Evolutionary conservation across 306 rosid genomes (phyloP).

Genomic region (Medicago truncatula): MtrunA17r5.0-ANR NC_053047.1:24847001-24847500

Average conservation of each 20-base stretch:
- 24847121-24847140: neutral
- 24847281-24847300: slow-evolving; percentile 66
- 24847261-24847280: slow-evolving; percentile 86
- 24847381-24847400: slow-evolving; percentile 73
- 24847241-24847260: slow-evolving; percentile 54
- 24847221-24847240: slow-evolving; percentile 51
- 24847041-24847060: neutral
- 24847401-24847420: slow-evolving; percentile 82
- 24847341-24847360: slow-evolving; percentile 62
- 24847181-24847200: slow-evolving; percentile 35
- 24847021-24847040: neutral
- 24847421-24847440: slow-evolving; percentile 74
- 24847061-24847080: neutral
- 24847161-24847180: slow-evolving; percentile 31
- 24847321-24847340: slow-evolving; percentile 62
- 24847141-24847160: slow-evolving; percentile 1
- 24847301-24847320: slow-evolving; percentile 47
- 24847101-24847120: neutral
- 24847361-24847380: slow-evolving; percentile 75
- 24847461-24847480: too few relatives aligned
- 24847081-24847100: neutral
- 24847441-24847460: too few relatives aligned
- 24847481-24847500: too few relatives aligned
- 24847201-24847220: slow-evolving; percentile 49
- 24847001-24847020: too few relatives aligned